Conservation (phyloP, 2,329 filamentous ascomycete genomes). For the Leptographium flavum region DNA sequence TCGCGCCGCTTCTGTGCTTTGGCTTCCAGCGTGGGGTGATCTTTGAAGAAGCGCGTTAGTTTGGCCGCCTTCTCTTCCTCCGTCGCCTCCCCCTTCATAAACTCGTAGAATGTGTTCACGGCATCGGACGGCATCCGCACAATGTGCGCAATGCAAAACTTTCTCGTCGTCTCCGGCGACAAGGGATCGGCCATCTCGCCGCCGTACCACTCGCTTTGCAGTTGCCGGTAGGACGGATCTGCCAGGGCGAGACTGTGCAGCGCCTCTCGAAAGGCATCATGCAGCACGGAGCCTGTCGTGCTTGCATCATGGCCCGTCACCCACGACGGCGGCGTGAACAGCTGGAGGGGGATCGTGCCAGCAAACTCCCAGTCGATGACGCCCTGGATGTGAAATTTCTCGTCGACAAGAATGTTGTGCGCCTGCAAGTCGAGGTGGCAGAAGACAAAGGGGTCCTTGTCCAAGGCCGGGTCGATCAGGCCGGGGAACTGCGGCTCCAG, state of each 20-base stretch:
- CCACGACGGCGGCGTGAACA: conserved; percentile 10
- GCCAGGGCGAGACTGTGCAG: background rate
- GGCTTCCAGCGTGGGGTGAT: background rate
- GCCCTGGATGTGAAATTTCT: conserved; percentile 11
- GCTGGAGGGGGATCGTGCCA: conserved; percentile 4
- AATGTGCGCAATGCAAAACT: conserved; percentile 1
- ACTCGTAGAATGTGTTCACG: conserved; percentile 1
- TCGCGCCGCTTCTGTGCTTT: background rate
- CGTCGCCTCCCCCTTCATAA: background rate
- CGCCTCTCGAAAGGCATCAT: background rate
- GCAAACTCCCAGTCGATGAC: conserved; percentile 18
- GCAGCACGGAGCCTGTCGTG: background rate
- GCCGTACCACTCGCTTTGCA: conserved; percentile 2
- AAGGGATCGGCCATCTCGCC: background rate
- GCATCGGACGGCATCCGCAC: conserved; percentile 1
- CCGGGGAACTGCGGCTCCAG: conserved; percentile 1
- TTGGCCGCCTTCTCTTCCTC: background rate
- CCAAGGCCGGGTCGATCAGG: background rate
- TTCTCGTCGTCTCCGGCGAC: background rate
- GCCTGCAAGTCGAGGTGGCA: conserved; percentile 12
- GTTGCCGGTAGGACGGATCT: background rate
- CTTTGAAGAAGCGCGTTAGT: background rate
- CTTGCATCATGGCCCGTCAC: conserved; percentile 6
- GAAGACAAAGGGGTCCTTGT: conserved; percentile 12
- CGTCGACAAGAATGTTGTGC: conserved; percentile 15